Conservation (phyloP, 768 basidiomycete species). For the Russula sp. region DNA sequence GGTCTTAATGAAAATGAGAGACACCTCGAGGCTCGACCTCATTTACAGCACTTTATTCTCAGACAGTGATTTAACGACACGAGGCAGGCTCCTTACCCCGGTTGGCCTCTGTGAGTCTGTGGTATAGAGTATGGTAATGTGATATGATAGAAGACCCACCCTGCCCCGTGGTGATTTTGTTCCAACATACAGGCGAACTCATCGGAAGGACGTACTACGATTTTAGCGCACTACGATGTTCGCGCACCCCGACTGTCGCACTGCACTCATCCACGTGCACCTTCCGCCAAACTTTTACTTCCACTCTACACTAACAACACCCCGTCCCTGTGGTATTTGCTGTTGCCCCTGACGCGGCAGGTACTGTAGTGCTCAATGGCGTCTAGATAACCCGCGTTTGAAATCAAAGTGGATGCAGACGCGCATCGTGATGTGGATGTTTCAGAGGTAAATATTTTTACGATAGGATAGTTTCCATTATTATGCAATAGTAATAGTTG, state of each 20-base stretch:
- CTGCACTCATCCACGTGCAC: too few species aligned
- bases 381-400: neutral
- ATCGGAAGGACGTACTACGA: neutral
- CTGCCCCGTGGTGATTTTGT: neutral
- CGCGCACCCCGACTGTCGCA: neutral
- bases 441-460: neutral
- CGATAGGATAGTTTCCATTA: neutral
- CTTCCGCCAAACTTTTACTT: neutral
- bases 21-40: neutral
- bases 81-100: neutral
- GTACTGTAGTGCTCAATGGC: neutral
- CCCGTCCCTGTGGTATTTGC: neutral
- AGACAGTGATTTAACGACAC: neutral
- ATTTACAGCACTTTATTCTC: neutral
- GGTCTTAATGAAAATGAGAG: neutral
- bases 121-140: neutral
- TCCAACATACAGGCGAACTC: neutral
- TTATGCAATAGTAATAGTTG: neutral
- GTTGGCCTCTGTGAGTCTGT: neutral
- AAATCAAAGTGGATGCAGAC: too few species aligned
- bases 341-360: neutral
- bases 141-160: neutral
- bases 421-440: neutral
- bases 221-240: neutral
- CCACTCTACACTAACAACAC: neutral